phyloP scores from a whole-genome alignment of 1,284 basidiomycete species.

The Phellinidium pouzarii region DNA sequence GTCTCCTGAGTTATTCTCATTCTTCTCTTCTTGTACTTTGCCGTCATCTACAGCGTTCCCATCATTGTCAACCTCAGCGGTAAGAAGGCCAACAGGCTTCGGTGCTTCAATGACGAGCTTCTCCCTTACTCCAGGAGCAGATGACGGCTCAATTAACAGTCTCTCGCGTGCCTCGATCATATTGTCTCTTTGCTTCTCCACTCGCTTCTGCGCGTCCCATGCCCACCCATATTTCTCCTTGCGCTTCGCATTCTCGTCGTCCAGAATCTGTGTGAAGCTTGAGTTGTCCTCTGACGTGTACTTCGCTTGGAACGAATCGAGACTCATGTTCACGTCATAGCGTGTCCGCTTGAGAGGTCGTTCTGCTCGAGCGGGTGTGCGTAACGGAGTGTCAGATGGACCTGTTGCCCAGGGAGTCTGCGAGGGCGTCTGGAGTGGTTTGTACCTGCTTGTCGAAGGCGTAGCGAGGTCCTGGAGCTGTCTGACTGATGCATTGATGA shows the following conservation, averaged over 20 bases:
- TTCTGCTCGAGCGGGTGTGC: conserved; percentile 32
- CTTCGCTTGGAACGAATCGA: conserved; percentile 82
- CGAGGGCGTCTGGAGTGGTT: conserved; percentile 46
- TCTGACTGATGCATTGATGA: conserved; percentile 69
- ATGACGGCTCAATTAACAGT: conserved; percentile 62
- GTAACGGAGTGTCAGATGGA: conserved; percentile 62
- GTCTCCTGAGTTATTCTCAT: conserved; percentile 25
- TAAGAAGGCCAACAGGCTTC: conserved; percentile 46
- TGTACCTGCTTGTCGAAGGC: conserved; percentile 41
- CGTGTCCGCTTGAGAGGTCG: conserved; percentile 47
- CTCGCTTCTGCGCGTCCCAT: conserved; percentile 80
- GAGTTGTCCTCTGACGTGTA: conserved; percentile 96
- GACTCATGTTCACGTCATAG: conserved; percentile 53
- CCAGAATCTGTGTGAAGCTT: conserved; percentile 85
- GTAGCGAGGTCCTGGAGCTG: conserved; percentile 57
- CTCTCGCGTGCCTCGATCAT: conserved; percentile 60
- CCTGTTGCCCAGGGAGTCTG: conserved; percentile 59
- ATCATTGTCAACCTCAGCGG: conserved; percentile 28
- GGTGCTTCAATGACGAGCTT: conserved; percentile 58
- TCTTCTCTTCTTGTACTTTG: conserved; percentile 20
- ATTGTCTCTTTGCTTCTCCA: conserved; percentile 56
- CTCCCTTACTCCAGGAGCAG: conserved; percentile 57
- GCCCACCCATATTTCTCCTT: conserved; percentile 83
- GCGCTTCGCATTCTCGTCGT: conserved; percentile 78
- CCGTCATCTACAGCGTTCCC: conserved; percentile 22